phyloP scores from a whole-genome alignment of 352 stramenopile species.

The Globisporangium apiculatum region DNA sequence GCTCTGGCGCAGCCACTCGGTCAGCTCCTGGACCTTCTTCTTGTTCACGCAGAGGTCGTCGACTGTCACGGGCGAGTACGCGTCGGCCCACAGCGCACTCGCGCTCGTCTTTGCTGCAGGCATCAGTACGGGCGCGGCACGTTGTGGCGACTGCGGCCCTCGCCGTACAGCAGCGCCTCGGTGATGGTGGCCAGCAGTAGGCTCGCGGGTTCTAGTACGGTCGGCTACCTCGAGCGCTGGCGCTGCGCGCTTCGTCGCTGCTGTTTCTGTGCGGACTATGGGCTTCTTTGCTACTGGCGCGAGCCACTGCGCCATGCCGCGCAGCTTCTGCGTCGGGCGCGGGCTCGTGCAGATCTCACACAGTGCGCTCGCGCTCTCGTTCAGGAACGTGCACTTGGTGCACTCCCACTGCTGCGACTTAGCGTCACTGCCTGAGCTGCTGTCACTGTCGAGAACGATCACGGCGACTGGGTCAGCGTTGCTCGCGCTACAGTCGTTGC shows the following conservation, averaged over 20 bases:
- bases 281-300: constrained; percentile 6
- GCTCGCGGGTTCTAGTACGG: background rate
- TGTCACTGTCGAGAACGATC: constrained; percentile 11
- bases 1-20: constrained; percentile 36
- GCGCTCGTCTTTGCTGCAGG: constrained; percentile 14
- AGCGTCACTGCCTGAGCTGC: constrained; percentile 14
- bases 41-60: constrained; percentile 80
- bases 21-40: constrained; percentile 75
- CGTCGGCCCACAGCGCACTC: constrained; percentile 42
- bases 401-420: constrained; percentile 27
- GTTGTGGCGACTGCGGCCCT: too few species aligned
- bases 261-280: background rate
- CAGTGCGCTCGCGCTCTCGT: constrained; percentile 15
- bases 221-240: background rate
- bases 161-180: constrained; percentile 8
- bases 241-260: background rate
- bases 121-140: constrained; percentile 19
- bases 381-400: constrained; percentile 39
- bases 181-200: constrained; percentile 18
- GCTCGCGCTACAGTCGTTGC: background rate
- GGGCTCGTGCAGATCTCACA: constrained; percentile 40
- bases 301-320: constrained; percentile 38
- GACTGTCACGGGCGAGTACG: constrained; percentile 27
- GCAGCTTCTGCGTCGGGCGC: constrained; percentile 16
- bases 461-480: background rate